Conservation (phyloP, 768 basidiomycete species). For the Zangia roseola region DNA sequence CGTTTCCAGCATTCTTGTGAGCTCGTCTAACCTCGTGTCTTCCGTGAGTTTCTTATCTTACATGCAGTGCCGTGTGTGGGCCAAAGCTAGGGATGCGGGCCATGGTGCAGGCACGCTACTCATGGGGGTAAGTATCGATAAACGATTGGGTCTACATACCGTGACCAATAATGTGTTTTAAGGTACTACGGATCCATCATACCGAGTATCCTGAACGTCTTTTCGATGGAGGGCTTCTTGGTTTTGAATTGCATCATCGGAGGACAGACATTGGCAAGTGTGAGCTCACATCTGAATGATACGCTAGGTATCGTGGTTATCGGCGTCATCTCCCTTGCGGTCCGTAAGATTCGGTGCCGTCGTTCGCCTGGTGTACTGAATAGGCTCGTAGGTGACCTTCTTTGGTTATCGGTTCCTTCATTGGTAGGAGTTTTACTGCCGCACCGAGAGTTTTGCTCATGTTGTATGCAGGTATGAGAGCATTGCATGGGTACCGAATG, state of each 20-base stretch:
- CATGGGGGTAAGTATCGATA: conserved; percentile 41
- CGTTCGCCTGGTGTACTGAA: neutral
- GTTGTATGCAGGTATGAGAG: conserved; percentile 60
- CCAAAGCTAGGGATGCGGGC: conserved; percentile 56
- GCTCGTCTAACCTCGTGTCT: neutral
- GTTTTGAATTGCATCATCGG: conserved; percentile 61
- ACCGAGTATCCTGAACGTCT: conserved; percentile 46
- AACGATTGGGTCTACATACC: conserved; percentile 10
- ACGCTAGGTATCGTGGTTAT: conserved; percentile 35
- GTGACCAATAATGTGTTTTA: conserved; percentile 2
- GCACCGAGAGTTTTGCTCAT: neutral
- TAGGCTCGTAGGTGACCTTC: conserved; percentile 49
- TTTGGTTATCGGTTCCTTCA: conserved; percentile 64
- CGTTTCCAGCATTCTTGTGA: conserved; percentile 40
- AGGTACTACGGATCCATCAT: conserved; percentile 41
- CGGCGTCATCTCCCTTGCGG: conserved; percentile 29
- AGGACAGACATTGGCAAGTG: conserved; percentile 57
- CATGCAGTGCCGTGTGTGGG: conserved; percentile 46
- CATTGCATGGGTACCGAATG: conserved; percentile 73
- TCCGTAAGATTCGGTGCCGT: conserved; percentile 11
- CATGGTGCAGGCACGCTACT: conserved; percentile 56
- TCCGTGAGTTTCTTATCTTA: neutral
- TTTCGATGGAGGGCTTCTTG: conserved; percentile 55
- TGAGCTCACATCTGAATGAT: conserved; percentile 34
- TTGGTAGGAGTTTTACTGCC: conserved; percentile 36